Conservation (phyloP, 106 monocot species). For the Acorus gramineus region DNA sequence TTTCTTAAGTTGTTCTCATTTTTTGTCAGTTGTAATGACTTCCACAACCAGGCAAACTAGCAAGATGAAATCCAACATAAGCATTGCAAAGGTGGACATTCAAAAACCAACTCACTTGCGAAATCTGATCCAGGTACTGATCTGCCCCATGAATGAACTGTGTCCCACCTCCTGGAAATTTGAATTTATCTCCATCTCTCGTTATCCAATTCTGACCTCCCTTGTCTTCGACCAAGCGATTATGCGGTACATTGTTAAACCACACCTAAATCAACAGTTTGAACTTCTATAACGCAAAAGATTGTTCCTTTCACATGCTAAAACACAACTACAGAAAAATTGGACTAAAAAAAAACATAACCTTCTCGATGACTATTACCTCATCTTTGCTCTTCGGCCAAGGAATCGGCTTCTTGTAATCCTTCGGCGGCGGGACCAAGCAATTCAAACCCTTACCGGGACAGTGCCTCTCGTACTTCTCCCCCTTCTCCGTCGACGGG, state of each 20-base stretch:
- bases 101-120: conserved; percentile 29
- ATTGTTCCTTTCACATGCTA: no score
- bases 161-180: conserved; percentile 88
- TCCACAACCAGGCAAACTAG: no score
- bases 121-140: conserved; percentile 71
- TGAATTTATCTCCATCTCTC: conserved; percentile 64
- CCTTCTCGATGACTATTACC: conserved; percentile 17
- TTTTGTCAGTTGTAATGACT: no score
- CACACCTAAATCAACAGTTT: conserved; percentile 44
- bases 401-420: conserved; percentile 66
- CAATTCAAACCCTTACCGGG: conserved; percentile 51
- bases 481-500: conserved; percentile 56
- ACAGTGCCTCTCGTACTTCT: conserved; percentile 77
- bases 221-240: conserved; percentile 75
- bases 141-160: conserved; percentile 91
- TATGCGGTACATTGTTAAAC: conserved; percentile 85
- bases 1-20: no score
- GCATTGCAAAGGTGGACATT: not conserved
- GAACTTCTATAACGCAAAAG: no score
- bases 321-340: no score
- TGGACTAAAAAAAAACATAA: no score
- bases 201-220: conserved; percentile 91
- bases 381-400: conserved; percentile 88
- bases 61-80: not conserved
- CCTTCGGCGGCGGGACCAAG: conserved; percentile 57